Percentiles rank a stretch among this genome's conserved stretches.
Evolutionary conservation across 495 filamentous ascomycete genomes (phyloP).

Genomic region (Hypomontagnella monticulosa): DNA sequence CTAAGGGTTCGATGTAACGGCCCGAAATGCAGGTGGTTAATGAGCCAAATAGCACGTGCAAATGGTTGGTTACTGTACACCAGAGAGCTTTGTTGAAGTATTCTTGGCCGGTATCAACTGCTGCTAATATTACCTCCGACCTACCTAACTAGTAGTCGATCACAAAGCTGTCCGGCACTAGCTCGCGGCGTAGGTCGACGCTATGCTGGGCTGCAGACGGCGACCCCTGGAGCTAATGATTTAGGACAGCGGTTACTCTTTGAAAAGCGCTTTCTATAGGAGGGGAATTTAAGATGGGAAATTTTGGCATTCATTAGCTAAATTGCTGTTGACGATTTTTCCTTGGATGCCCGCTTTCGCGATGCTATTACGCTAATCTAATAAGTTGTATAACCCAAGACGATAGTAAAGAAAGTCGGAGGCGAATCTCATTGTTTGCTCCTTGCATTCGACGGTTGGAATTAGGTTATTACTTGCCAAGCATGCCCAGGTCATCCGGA

Average conservation of each 20-base stretch:
- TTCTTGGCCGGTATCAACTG: too few species aligned
- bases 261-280: too few species aligned
- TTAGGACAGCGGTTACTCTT: too few species aligned
- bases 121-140: too few species aligned
- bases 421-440: too few species aligned
- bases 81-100: too few species aligned
- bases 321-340: neutral
- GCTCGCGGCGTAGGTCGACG: too few species aligned
- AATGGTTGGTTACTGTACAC: neutral
- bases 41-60: neutral
- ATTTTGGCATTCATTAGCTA: neutral
- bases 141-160: too few species aligned
- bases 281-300: too few species aligned
- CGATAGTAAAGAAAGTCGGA: neutral
- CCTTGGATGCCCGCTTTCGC: neutral
- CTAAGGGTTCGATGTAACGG: constrained; percentile 9
- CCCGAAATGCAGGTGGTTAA: constrained; percentile 3
- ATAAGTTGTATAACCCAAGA: neutral
- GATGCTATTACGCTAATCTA: neutral
- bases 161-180: too few species aligned
- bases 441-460: constrained; percentile 26
- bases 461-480: constrained; percentile 32
- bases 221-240: too few species aligned
- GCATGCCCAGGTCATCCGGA: constrained; percentile 24
- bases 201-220: too few species aligned